Base-by-base conservation (phyloP, 768 basidiomycete species). In the Dictyophora rubrovolvata region DNA sequence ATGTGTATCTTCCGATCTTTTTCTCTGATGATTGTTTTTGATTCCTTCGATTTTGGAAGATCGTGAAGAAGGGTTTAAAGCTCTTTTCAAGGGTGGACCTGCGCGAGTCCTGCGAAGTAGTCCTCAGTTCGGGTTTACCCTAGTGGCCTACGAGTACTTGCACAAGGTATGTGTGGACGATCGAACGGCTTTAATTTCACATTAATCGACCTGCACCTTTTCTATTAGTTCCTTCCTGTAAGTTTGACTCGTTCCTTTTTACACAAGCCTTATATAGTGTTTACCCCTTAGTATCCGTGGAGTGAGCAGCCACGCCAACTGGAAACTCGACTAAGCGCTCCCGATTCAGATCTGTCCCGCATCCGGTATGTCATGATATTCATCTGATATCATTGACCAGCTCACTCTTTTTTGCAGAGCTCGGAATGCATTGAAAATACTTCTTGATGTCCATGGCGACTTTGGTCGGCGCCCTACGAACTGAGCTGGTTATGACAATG, bases 121-220 rank as follows among this genome's bases (percentile, higher is more conserved):
- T 68, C 86, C 88, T 62, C 89, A 98, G 70, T 98, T 99, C 69
- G 94, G 92, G 54, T 96, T 94, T 68, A 94, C 92, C 14, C 75
- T 94, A 17, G 83, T 93, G 63, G 88, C 81, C 54, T 87, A 87
- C 68, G 86, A 87, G 67, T 82, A 85, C 66, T 73, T 86, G 60
- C 84, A 87, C 64, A 81, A 79, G 74, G 78, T 81, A 64, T 70
- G 74, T 51, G 18, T 22, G 23, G 48, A 46, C 18, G 22, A 16
- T 4, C 8, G 16, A 20, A n/a, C 17, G n/a, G 11, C 16, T 16
- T 52, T n/a, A 14, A 14, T 9, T 36, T 62, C 37, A 36, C 21
- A 35, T 56, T 20, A 18, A 46, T 58, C 51, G 28, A 28, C 28
- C 4, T 7, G 28, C 7, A 2, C 28, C 47, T 55, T 36, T 60